phyloP scores from a whole-genome alignment of 2,329 filamentous ascomycete species.

The Elsinoe arachidis region DNA sequence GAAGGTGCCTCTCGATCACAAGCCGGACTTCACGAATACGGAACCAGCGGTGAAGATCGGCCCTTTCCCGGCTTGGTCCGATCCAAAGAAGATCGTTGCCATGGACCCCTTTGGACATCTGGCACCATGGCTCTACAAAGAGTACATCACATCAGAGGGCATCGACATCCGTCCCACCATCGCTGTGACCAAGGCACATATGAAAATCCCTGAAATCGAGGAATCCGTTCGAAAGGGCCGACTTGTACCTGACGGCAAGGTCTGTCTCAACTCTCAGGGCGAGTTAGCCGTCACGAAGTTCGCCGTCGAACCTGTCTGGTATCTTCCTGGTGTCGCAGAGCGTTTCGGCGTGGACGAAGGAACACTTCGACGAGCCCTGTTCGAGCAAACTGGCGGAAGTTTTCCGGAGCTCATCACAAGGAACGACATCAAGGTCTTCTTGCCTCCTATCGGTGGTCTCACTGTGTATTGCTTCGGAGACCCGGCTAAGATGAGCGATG shows the following conservation, averaged over 20 bases:
- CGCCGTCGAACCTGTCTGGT: constrained; percentile 79
- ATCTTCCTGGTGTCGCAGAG: constrained; percentile 59
- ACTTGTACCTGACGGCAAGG: constrained; percentile 72
- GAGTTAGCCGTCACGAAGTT: constrained; percentile 94
- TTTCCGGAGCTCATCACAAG: constrained; percentile 96
- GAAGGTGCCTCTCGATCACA: constrained; percentile 75
- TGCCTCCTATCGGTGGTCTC: constrained; percentile 88
- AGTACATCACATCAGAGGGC: constrained; percentile 67
- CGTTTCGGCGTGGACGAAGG: constrained; percentile 94
- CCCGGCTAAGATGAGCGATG: constrained; percentile 85
- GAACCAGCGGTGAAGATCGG: constrained; percentile 86
- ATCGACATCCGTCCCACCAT: constrained; percentile 85
- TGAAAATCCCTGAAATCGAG: constrained; percentile 92
- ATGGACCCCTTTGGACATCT: constrained; percentile 95
- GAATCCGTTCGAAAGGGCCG: constrained; percentile 75
- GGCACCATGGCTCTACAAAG: constrained; percentile 72
- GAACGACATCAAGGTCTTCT: constrained; percentile 86
- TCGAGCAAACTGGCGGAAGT: constrained; percentile 91
- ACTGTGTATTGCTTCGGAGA: constrained; percentile 98
- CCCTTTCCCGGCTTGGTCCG: constrained; percentile 81
- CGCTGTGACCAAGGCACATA: constrained; percentile 84
- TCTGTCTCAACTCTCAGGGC: constrained; percentile 75
- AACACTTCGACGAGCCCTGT: constrained; percentile 73
- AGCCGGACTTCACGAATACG: constrained; percentile 70
- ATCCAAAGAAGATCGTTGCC: constrained; percentile 88